Base-by-base conservation (phyloP, 768 basidiomycete genomes). In the Chalciporus piperatus region DNA sequence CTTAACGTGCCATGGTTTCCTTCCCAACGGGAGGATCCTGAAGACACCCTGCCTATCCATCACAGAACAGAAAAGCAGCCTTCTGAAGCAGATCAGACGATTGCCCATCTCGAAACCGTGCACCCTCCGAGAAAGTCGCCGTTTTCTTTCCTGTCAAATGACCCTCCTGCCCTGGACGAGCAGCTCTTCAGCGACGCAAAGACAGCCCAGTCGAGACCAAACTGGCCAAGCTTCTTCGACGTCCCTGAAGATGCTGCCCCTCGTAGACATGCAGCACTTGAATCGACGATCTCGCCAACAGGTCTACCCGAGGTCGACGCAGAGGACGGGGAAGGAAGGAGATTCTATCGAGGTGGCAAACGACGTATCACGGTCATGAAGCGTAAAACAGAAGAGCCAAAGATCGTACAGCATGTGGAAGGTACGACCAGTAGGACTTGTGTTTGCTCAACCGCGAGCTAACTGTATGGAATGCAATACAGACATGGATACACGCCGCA, bases 401-500 rank as follows among this genome's bases (percentile, higher is more conserved):
- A 57, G 3, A 75, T 79, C 33, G 64, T 71, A 28, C 72, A 68
- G 42, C 77, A 81, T 55, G 61, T 79, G 11, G 74, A 80, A 74
- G 76, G 80, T 77, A 51, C 4, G 30, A 32, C 10, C 30, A 8
- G 11, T 13, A 1, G 10, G 30, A 13, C 11, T 32, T 13, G 3
- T 32, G 30, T n/a, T 54, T 37, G 9, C 47, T 42, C 8, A 43
- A 28, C 25, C 30, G 41, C 9, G 14, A 12, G 12, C 30, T 32
- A 12, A 23, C 27, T 7, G 38, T 30, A 53, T 42, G 22, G 42
- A 44, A 32, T 20, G 52, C 41, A 28, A 49, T 30, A 14, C 50
- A 82, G 82, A 78, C 47, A 64, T 77, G 8, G 66, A 72, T 27
- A 73, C 70, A 41, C 76, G 82, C 45, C 75, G 78, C 50, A 83